phyloP scores from a whole-genome alignment of 306 rosid genomes.

The Myrica gale region DNA sequence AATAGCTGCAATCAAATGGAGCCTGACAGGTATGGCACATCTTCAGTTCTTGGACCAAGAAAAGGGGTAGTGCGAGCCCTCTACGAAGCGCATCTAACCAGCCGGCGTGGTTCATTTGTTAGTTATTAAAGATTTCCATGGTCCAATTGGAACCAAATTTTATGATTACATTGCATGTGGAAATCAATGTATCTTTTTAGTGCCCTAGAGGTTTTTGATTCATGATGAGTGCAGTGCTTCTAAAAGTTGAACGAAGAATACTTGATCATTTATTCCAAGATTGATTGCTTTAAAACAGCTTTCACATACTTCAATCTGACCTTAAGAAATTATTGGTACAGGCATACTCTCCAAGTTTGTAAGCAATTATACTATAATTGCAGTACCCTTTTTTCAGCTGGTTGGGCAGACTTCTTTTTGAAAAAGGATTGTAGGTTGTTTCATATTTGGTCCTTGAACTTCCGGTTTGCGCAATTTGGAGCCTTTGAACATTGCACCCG shows the following conservation, averaged over 20 bases:
- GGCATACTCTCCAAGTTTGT: neutral
- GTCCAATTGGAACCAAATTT: neutral
- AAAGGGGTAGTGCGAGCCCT: no score
- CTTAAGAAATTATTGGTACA: neutral
- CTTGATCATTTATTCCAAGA: neutral
- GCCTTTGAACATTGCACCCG: neutral
- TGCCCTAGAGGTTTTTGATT: neutral
- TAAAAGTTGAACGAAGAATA: neutral
- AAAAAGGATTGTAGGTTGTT: neutral
- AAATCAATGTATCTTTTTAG: neutral
- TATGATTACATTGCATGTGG: neutral
- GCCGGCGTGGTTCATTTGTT: neutral
- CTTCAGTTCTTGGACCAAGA: neutral
- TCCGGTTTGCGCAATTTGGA: neutral
- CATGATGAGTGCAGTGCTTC: neutral
- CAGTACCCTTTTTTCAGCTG: no score
- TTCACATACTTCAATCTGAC: neutral
- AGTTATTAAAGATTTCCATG: neutral
- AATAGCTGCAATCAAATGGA: constrained; percentile 31
- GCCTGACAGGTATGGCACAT: constrained; percentile 44
- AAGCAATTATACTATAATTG: no score
- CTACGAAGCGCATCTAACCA: no score
- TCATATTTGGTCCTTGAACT: neutral
- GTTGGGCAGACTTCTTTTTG: no score
- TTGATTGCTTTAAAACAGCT: neutral